Conservation (phyloP, 2,329 filamentous ascomycete genomes). For the Exophiala lecanii-corni region DNA sequence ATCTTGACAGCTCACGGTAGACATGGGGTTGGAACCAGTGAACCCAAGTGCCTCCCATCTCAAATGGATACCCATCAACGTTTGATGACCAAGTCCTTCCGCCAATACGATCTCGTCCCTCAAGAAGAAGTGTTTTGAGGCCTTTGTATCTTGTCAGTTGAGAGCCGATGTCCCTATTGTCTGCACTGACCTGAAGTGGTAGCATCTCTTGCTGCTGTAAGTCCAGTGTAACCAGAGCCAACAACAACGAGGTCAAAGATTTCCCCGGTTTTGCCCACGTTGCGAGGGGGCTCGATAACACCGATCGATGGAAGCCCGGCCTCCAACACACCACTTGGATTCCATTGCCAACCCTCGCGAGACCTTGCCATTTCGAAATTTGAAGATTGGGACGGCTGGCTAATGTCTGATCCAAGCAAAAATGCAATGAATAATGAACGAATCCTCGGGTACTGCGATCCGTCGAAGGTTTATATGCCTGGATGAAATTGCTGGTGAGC, state of each 20-base stretch:
- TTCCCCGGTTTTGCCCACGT: conserved; percentile 5
- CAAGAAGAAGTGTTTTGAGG: conserved; percentile 41
- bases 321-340: conserved; percentile 20
- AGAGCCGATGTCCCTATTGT: not conserved
- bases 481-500: not conserved
- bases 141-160: conserved; percentile 24
- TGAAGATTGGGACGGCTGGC: not conserved
- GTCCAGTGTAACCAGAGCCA: conserved; percentile 32
- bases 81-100: conserved; percentile 46
- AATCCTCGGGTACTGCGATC: too few relatives aligned
- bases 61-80: conserved; percentile 41
- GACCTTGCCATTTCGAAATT: conserved; percentile 23
- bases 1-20: conserved; percentile 45
- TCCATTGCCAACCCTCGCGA: conserved; percentile 30
- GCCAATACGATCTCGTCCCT: conserved; percentile 47
- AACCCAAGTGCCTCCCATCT: conserved; percentile 50
- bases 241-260: conserved; percentile 27
- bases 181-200: conserved; percentile 24
- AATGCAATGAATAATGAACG: too few relatives aligned
- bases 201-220: conserved; percentile 32
- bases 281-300: conserved; percentile 24
- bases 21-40: conserved; percentile 43
- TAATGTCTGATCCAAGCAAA: too few relatives aligned
- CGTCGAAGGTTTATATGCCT: too few relatives aligned
- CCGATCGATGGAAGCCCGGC: conserved; percentile 25